Conservation (phyloP, 768 basidiomycete species). For the Pisolithus microcarpus region DNA sequence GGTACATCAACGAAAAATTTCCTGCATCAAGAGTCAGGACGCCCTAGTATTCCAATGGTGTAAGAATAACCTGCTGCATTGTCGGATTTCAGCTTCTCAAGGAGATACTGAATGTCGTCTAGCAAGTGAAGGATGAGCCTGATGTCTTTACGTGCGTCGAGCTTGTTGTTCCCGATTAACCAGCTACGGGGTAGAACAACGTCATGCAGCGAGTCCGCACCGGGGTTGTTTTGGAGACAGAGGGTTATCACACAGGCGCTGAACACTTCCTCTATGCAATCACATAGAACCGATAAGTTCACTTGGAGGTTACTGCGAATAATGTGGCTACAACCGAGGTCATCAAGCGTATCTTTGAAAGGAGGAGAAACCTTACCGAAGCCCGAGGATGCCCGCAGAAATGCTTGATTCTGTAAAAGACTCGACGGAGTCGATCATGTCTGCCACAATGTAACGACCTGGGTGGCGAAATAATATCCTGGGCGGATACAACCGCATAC, state of each 20-base stretch:
- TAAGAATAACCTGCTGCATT: slow-evolving; percentile 17
- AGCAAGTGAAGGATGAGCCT: slow-evolving; percentile 8
- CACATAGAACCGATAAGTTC: slow-evolving; percentile 43
- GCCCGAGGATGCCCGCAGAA: slow-evolving; percentile 31
- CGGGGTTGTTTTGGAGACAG: slow-evolving; percentile 10
- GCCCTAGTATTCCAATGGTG: background rate
- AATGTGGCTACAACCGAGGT: slow-evolving; percentile 35
- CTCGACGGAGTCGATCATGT: slow-evolving; percentile 25
- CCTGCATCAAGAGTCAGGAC: background rate
- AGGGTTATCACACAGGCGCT: slow-evolving; percentile 33
- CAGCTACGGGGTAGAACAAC: slow-evolving; percentile 50
- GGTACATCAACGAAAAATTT: slow-evolving; percentile 4
- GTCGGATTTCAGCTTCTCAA: slow-evolving; percentile 26
- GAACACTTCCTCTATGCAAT: slow-evolving; percentile 44
- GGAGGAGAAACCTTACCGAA: slow-evolving; percentile 28
- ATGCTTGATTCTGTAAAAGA: slow-evolving; percentile 22
- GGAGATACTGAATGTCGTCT: slow-evolving; percentile 14
- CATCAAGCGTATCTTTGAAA: background rate
- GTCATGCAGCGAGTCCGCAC: slow-evolving; percentile 29
- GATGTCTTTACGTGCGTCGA: slow-evolving; percentile 9
- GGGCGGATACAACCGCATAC: slow-evolving; percentile 16
- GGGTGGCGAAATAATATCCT: slow-evolving; percentile 6
- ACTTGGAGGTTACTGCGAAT: slow-evolving; percentile 31
- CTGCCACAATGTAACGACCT: slow-evolving; percentile 24
- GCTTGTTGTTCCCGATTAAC: slow-evolving; percentile 26